Conservation (phyloP, 73 alveolate species). For the Paramecium sonneborni region DNA sequence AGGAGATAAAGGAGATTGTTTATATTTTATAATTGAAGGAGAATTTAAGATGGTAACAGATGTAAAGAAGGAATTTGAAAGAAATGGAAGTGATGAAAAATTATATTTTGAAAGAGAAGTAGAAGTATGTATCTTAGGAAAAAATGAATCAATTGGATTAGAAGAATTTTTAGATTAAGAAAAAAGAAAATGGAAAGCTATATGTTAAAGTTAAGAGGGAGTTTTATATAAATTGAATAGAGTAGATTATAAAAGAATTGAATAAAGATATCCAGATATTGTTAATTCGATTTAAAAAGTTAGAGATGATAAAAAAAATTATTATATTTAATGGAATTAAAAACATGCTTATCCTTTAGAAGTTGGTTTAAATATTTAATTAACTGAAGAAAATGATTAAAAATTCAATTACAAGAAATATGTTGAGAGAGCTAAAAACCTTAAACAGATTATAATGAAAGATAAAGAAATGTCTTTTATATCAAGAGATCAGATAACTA, state of each 20-base stretch:
- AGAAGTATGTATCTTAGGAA: neutral
- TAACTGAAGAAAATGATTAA: neutral
- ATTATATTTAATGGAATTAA: constrained; percentile 24
- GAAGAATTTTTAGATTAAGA: constrained; percentile 44
- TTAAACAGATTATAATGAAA: neutral
- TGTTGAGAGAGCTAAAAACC: neutral
- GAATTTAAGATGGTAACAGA: constrained; percentile 33
- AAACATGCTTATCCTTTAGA: neutral
- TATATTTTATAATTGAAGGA: constrained; percentile 40
- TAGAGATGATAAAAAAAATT: neutral
- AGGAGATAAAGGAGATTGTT: neutral
- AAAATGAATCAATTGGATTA: constrained; percentile 45
- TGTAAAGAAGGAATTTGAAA: neutral
- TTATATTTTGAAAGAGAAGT: neutral
- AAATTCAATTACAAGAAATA: neutral
- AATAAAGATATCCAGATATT: constrained; percentile 45
- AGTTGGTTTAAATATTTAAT: neutral
- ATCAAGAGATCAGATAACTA: constrained; percentile 28
- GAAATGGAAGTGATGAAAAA: neutral
- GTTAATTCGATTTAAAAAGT: constrained; percentile 12
- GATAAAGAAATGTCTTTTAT: constrained; percentile 40
- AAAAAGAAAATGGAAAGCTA: constrained; percentile 27
- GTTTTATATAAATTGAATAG: constrained; percentile 14
- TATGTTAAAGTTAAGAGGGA: constrained; percentile 19
- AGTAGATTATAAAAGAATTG: constrained; percentile 53